These are phyloP conservation scores for Xerocomellus amylosporus DNA, from an alignment of 768 basidiomycete genomes.

Conservation along the genomic window DNA sequence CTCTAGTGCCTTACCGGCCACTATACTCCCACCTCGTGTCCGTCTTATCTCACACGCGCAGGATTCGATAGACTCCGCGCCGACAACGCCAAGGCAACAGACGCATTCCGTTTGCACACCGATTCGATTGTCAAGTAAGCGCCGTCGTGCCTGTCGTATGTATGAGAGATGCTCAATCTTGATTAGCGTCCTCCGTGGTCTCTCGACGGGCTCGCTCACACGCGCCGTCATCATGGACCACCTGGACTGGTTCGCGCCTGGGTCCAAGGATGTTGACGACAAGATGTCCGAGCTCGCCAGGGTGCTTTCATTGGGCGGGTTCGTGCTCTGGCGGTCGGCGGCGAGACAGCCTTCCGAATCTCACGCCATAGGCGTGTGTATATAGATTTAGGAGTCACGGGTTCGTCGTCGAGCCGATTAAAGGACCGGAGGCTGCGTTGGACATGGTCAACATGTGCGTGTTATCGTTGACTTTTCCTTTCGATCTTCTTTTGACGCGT, in stretches of 20 bases:
- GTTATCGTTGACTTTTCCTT: background rate
- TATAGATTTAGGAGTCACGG: slow-evolving; percentile 49
- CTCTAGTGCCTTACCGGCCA: slow-evolving; percentile 44
- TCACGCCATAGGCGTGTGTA: background rate
- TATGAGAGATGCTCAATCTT: no score
- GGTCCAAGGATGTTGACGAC: slow-evolving; percentile 45
- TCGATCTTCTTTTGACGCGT: background rate
- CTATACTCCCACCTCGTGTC: slow-evolving; percentile 59
- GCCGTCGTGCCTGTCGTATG: no score
- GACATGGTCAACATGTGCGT: slow-evolving; percentile 72
- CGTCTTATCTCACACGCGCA: slow-evolving; percentile 58
- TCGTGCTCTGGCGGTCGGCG: slow-evolving; percentile 66
- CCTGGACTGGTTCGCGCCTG: slow-evolving; percentile 56
- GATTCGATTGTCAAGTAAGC: no score
- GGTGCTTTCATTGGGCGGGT: slow-evolving; percentile 56
- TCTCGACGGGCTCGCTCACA: slow-evolving; percentile 48
- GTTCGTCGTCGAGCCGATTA: slow-evolving; percentile 51
- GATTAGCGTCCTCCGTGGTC: slow-evolving; percentile 40
- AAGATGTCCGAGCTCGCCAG: slow-evolving; percentile 55
- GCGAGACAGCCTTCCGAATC: slow-evolving; percentile 48
- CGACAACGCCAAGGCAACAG: slow-evolving; percentile 42
- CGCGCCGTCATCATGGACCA: slow-evolving; percentile 72
- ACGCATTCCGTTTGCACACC: slow-evolving; percentile 26
- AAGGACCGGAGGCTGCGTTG: slow-evolving; percentile 47
- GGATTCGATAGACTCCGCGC: slow-evolving; percentile 61